Conservation (phyloP, 176 grass and related monocot genomes). For the Avena atlantica region DNA sequence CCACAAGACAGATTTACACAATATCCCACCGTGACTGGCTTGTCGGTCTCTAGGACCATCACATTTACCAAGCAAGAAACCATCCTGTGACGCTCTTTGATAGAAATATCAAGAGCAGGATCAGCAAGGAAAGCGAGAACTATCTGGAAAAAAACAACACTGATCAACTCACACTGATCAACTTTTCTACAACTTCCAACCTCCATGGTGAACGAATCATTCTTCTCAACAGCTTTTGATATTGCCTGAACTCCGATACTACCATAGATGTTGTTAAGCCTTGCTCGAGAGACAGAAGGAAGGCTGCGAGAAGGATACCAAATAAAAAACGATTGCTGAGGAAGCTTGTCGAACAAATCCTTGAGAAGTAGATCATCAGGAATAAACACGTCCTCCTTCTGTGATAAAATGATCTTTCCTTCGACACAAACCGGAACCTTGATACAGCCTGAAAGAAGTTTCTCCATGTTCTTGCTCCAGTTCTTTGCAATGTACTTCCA, state of each 20-base stretch:
- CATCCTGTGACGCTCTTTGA: slow-evolving; percentile 44
- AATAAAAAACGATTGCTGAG: slow-evolving; percentile 52
- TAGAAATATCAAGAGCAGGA: slow-evolving; percentile 47
- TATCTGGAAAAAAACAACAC: slow-evolving; percentile 47
- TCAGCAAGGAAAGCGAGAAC: slow-evolving; percentile 57
- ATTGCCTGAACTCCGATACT: slow-evolving; percentile 58
- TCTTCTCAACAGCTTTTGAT: slow-evolving; percentile 53
- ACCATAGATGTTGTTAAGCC: slow-evolving; percentile 57
- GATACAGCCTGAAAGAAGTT: slow-evolving; percentile 42
- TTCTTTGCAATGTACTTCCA: slow-evolving; percentile 61
- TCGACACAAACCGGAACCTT: slow-evolving; percentile 53
- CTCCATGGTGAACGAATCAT: slow-evolving; percentile 32
- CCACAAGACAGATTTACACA: slow-evolving; percentile 47
- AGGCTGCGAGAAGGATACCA: slow-evolving; percentile 59
- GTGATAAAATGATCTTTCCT: slow-evolving; percentile 41
- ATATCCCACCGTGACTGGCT: slow-evolving; percentile 58
- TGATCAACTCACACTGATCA: slow-evolving; percentile 27
- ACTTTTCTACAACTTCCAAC: background rate
- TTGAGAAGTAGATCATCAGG: slow-evolving; percentile 70
- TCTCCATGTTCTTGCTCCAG: slow-evolving; percentile 39
- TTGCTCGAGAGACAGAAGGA: slow-evolving; percentile 40
- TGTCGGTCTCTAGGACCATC: slow-evolving; percentile 42
- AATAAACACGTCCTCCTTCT: slow-evolving; percentile 65
- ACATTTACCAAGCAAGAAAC: slow-evolving; percentile 49
- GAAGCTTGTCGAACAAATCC: slow-evolving; percentile 55